phyloP scores from a whole-genome alignment of 148 eudicot genomes.

The Diospyros kaki region DNA sequence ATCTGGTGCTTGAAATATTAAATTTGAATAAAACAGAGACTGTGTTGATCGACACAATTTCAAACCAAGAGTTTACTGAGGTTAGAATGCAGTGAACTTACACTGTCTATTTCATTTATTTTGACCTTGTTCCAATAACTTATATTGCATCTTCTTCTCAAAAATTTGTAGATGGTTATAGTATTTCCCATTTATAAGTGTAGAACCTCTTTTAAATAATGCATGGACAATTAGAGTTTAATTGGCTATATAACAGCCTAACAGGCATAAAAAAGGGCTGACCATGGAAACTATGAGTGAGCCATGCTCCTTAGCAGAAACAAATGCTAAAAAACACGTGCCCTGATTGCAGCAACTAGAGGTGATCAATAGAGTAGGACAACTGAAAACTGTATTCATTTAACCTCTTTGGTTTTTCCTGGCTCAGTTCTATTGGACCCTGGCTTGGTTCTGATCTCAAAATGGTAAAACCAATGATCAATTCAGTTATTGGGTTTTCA shows the following conservation, averaged over 20 bases:
- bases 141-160: neutral
- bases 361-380: too few species aligned
- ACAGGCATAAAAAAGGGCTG: neutral
- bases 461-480: too few species aligned
- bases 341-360: too few species aligned
- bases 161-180: neutral
- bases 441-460: too few species aligned
- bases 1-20: slow-evolving; percentile 77
- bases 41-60: slow-evolving; percentile 78
- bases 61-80: slow-evolving; percentile 98
- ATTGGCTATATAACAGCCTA: neutral
- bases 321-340: neutral
- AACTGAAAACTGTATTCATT: too few species aligned
- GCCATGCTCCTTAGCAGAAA: neutral
- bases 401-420: too few species aligned
- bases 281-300: neutral
- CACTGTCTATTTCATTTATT: neutral
- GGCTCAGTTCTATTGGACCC: too few species aligned
- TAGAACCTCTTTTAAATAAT: neutral
- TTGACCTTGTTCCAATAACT: slow-evolving; percentile 4
- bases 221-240: neutral
- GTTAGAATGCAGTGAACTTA: slow-evolving; percentile 30
- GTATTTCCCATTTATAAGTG: neutral
- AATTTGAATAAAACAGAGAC: slow-evolving; percentile 84
- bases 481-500: too few species aligned